Base-by-base conservation (phyloP, 2,329 filamentous ascomycete species). In the Cordyceps farinosa region DNA sequence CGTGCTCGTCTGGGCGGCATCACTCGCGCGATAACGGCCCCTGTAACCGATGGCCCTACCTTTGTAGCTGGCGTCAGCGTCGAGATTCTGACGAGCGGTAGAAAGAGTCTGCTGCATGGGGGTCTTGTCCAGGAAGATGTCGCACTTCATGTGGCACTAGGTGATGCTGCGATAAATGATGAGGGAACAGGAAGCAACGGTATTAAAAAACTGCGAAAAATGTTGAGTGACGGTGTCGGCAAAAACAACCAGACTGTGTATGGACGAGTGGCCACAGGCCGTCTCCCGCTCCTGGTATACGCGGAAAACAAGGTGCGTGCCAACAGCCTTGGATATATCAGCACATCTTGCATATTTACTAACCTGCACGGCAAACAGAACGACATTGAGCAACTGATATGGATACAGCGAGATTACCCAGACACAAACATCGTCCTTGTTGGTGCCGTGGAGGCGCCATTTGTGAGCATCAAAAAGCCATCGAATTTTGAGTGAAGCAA, bases 1-100 rank as follows among this genome's bases (percentile, higher is more conserved):
- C 71, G 78, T 30, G 79, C 79, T 11, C 73, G 75, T 32, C 69
- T 80, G 22, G 79, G 76, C 17, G 80, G 80, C 22, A 72, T 81
- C 22, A 82, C 78, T 4, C 72, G 72, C 55, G 76, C 77, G 1
- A 70, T 82, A 10, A 77, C 79, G 2, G 69, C 77, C 5, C 79
- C 79, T 2, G 32, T 72, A 5, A 57, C 65, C 30, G 64, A 66
- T 32, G 69, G 64, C 30, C 59, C 61, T 7, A 75, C 68, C 10
- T 75, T 77, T 27, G 66, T 76, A 5, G 69, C 69, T 6, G 80
- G 79, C 17, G 75, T 82, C n/a, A 80, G 77, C 63, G 73, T 73
- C 0, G 78, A 76, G 5, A 73, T 81, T 65, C 70, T 72, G 51
- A 79, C 77, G 5, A 71, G 73, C 36, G 73, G 70, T 27, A 73